Conservation (phyloP, 805 yeast genomes). For the Suhomyces emberorum region DNA sequence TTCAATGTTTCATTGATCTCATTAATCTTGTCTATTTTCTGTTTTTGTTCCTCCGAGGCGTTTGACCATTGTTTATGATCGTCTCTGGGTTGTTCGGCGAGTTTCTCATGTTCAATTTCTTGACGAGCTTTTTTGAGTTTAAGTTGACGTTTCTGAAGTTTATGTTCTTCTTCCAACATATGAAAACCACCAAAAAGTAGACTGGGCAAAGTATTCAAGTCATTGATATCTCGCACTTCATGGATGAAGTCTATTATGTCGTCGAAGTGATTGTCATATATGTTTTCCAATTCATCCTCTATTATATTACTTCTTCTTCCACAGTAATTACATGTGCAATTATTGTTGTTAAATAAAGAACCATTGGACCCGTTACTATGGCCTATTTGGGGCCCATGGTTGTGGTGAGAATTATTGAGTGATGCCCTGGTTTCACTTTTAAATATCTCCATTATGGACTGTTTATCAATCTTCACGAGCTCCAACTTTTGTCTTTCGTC, state of each 20-base stretch:
- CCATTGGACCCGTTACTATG: conserved; percentile 4
- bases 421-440: conserved; percentile 36
- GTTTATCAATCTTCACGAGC: conserved; percentile 64
- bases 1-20: conserved; percentile 4
- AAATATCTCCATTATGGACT: conserved; percentile 63
- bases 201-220: conserved; percentile 34
- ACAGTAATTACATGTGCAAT: conserved; percentile 74
- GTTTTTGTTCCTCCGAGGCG: not conserved
- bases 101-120: not conserved
- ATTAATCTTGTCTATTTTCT: conserved; percentile 3
- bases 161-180: conserved; percentile 33
- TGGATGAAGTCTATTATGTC: conserved; percentile 38
- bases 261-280: conserved; percentile 67
- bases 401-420: conserved; percentile 5
- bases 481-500: conserved; percentile 56
- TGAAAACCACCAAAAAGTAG: conserved; percentile 35
- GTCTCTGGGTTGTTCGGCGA: not conserved
- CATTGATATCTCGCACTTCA: conserved; percentile 36
- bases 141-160: conserved; percentile 24
- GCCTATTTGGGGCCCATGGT: conserved; percentile 6
- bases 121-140: not conserved
- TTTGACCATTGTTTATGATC: not conserved
- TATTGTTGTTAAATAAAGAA: conserved; percentile 9
- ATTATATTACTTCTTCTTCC: conserved; percentile 69
- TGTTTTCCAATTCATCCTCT: conserved; percentile 71